phyloP scores from a whole-genome alignment of 768 basidiomycete species.

The Serendipita sp. region DNA sequence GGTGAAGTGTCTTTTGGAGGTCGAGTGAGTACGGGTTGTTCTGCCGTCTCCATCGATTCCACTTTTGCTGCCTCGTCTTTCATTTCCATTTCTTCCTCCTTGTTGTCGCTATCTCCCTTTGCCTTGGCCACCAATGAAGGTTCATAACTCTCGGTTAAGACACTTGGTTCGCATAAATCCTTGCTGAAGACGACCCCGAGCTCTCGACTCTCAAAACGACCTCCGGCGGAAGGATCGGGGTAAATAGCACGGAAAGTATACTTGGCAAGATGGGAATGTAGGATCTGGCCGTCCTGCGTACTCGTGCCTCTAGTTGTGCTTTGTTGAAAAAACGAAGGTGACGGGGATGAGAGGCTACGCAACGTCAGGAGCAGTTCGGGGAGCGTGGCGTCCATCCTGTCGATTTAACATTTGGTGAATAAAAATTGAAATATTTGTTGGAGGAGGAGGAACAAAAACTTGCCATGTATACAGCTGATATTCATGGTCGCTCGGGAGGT shows the following conservation, averaged over 20 bases:
- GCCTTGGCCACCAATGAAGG: not conserved
- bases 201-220: not conserved
- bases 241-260: not conserved
- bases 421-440: not conserved
- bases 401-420: not conserved
- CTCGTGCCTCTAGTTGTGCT: not conserved
- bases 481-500: not conserved
- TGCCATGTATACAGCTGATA: slow-evolving; percentile 2
- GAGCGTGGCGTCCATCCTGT: slow-evolving; percentile 2
- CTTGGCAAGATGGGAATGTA: not conserved
- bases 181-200: not conserved
- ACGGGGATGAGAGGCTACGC: not conserved
- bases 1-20: not conserved
- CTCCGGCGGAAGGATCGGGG: not conserved
- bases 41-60: not conserved
- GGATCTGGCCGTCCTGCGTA: not conserved
- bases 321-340: not conserved
- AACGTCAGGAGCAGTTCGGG: not conserved
- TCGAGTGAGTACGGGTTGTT: not conserved
- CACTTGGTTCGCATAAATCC: not conserved
- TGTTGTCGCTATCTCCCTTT: not conserved
- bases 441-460: not conserved
- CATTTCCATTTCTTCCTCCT: not conserved
- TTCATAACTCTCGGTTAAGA: not conserved
- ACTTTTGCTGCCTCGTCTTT: not conserved